Evolutionary conservation across 345 rosid genomes (phyloP).

Genomic region (Citrus mangshanensis): DNA sequence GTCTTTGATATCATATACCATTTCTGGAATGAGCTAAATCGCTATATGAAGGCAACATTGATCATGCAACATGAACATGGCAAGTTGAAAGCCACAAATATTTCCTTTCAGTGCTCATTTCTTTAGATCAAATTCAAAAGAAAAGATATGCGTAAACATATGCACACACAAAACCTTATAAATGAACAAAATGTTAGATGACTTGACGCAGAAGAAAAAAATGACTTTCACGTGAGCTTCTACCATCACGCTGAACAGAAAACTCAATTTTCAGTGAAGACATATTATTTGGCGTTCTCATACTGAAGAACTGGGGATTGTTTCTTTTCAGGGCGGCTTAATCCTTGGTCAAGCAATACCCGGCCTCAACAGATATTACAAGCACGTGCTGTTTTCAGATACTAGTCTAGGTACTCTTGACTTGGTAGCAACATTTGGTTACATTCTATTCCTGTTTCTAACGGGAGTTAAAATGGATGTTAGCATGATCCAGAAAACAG

Average conservation of each 20-base stretch:
- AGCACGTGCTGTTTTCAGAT: not conserved
- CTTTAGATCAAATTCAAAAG: not conserved
- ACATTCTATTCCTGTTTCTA: constrained; percentile 18
- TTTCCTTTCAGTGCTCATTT: not conserved
- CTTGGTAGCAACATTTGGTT: constrained; percentile 11
- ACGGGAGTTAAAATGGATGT: constrained; percentile 31
- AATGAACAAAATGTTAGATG: not conserved
- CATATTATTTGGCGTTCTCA: not conserved
- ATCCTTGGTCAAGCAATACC: not conserved
- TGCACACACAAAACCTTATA: not conserved
- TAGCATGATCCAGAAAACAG: constrained; percentile 8
- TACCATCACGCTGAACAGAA: not conserved
- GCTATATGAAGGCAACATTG: no score
- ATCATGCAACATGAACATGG: not conserved
- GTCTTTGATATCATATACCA: not conserved
- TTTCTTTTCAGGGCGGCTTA: not conserved
- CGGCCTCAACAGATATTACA: not conserved
- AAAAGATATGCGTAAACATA: not conserved
- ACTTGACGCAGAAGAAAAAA: not conserved
- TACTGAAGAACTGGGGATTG: not conserved
- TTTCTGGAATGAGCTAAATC: not conserved
- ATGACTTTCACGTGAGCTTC: not conserved
- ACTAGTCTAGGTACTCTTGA: not conserved
- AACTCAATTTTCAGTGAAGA: not conserved
- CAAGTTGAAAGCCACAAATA: no score